A percentile compares a stretch with the other conserved stretches of the same genome.
Evolutionary conservation across 306 rosid genomes (phyloP).

Genomic region (Hippophae gyantsensis): DNA sequence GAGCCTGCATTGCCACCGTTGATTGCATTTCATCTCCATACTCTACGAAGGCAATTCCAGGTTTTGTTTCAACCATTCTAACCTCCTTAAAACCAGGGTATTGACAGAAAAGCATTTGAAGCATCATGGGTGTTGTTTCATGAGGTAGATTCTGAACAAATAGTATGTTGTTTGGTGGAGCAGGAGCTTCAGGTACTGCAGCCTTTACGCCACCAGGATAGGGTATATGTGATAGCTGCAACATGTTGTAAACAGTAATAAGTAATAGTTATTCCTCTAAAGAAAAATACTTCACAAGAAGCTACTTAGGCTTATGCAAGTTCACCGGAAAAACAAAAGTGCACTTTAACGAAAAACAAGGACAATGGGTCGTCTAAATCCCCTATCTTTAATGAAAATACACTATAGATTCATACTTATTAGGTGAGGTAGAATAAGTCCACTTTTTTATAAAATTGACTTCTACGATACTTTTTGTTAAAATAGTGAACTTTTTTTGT

Average conservation of each 20-base stretch:
- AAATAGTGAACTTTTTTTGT: no score
- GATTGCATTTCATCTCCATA: conserved; percentile 85
- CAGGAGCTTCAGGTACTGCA: conserved; percentile 85
- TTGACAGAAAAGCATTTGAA: conserved; percentile 95
- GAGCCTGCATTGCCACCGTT: conserved; percentile 81
- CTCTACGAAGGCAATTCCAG: conserved; percentile 96
- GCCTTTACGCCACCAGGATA: conserved; percentile 84
- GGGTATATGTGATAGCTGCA: conserved; percentile 55
- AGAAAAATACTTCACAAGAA: not conserved
- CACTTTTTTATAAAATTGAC: no score
- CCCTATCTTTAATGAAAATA: no score
- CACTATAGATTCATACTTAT: no score
- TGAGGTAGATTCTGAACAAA: conserved; percentile 89
- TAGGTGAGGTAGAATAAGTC: no score
- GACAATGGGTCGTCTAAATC: no score
- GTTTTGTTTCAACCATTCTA: conserved; percentile 94
- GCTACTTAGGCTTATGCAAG: not conserved
- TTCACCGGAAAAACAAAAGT: not conserved
- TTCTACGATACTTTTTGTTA: no score
- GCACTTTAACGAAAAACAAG: not conserved
- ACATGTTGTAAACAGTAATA: conserved; percentile 18
- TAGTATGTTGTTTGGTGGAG: conserved; percentile 94
- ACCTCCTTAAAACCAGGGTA: conserved; percentile 93
- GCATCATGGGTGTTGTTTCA: conserved; percentile 88
- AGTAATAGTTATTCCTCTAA: not conserved